phyloP scores from a whole-genome alignment of 176 grass and related monocot genomes.

The Carex littledalei region DNA sequence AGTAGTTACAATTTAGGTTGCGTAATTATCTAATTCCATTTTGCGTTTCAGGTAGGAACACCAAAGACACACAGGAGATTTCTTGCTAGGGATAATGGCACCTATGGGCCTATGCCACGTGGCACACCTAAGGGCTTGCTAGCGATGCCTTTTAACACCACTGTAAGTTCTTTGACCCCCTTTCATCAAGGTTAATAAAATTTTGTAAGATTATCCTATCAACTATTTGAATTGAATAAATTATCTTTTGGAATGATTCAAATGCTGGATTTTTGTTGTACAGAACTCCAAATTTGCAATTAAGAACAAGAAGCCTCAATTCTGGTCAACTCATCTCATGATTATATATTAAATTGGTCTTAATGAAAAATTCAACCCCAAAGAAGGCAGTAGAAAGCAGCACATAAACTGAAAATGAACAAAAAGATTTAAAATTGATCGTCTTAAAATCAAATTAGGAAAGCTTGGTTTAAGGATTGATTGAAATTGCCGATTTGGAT shows the following conservation, averaged over 20 bases:
- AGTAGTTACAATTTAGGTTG: neutral
- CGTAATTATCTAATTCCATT: neutral
- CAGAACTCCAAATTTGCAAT: neutral
- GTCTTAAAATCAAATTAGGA: neutral
- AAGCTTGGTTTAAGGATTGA: neutral
- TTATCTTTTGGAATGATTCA: neutral
- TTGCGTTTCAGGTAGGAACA: constrained; percentile 66
- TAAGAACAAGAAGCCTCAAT: neutral
- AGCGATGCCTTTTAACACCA: constrained; percentile 95
- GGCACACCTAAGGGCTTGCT: constrained; percentile 77
- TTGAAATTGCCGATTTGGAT: neutral
- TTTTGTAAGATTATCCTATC: neutral
- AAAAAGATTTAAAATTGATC: neutral
- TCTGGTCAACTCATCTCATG: neutral
- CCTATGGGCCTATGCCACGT: constrained; percentile 90
- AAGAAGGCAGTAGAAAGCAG: neutral
- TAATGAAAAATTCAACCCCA: neutral
- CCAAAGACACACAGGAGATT: constrained; percentile 89
- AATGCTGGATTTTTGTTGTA: neutral
- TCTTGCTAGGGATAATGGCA: constrained; percentile 82
- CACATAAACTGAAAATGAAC: neutral
- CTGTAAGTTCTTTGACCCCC: constrained; percentile 43
- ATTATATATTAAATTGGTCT: neutral
- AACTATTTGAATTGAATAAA: neutral
- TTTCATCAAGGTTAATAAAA: neutral